Conservation (phyloP, 345 rosid genomes). For the Kernera saxatilis region DNA sequence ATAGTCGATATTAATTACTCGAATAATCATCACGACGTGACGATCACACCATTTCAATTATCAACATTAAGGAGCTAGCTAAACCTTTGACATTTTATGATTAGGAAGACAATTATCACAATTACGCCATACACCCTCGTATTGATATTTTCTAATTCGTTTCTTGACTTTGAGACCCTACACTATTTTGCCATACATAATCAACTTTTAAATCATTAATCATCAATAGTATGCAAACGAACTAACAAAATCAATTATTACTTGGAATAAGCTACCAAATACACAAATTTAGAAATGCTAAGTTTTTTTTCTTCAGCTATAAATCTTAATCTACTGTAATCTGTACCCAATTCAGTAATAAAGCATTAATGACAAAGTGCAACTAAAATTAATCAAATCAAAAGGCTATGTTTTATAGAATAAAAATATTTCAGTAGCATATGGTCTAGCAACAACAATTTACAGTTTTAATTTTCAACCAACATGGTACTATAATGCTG, state of each 20-base stretch:
- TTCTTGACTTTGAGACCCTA: slow-evolving; percentile 18
- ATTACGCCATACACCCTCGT: not conserved
- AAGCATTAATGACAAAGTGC: not conserved
- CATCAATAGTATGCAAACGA: not conserved
- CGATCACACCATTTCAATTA: slow-evolving; percentile 19
- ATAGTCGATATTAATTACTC: not conserved
- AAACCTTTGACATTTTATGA: slow-evolving; percentile 21
- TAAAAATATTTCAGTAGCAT: not conserved
- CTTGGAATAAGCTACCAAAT: not conserved
- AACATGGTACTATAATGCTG: slow-evolving; percentile 30
- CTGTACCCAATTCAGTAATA: not conserved
- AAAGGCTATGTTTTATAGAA: not conserved
- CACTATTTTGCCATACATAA: not conserved
- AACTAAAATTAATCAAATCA: not conserved
- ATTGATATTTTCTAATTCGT: not conserved
- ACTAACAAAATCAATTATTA: not conserved
- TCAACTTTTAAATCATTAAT: not conserved
- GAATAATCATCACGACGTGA: slow-evolving; percentile 26
- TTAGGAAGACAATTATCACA: slow-evolving; percentile 1
- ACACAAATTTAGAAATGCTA: not conserved
- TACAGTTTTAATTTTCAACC: not conserved
- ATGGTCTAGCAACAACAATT: slow-evolving; percentile 15
- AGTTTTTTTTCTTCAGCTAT: not conserved
- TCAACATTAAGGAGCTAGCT: not conserved
- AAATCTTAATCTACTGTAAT: not conserved